A percentile compares a stretch with the other conserved stretches of the same genome.
phyloP scores from a whole-genome alignment of 129 eudicot species.

The Escallonia rubra region DNA sequence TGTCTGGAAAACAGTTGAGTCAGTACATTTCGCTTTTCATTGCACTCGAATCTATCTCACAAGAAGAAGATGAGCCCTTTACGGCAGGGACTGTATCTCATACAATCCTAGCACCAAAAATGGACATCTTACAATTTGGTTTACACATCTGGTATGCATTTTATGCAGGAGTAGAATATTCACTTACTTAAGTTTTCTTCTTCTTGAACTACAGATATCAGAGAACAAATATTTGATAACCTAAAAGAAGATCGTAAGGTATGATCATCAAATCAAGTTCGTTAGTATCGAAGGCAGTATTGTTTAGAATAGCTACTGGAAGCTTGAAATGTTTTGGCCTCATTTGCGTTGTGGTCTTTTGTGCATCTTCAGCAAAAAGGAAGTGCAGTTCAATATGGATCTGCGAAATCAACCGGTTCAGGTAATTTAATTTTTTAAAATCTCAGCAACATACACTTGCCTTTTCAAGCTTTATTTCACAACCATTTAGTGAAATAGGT shows the following conservation, averaged over 20 bases:
- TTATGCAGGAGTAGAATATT: not conserved
- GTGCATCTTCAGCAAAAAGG: conserved; percentile 33
- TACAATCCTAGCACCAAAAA: too few relatives aligned
- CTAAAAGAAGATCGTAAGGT: conserved; percentile 59
- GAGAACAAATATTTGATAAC: conserved; percentile 48
- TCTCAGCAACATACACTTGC: not conserved
- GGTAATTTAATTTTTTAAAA: conserved; percentile 30
- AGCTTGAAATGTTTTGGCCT: not conserved
- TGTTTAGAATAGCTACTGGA: not conserved
- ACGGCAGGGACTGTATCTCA: too few relatives aligned
- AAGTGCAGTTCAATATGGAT: conserved; percentile 61
- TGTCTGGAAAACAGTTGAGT: not conserved
- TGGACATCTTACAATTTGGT: too few relatives aligned
- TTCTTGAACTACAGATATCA: conserved; percentile 40
- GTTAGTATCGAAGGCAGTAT: not conserved
- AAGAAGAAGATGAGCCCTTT: too few relatives aligned
- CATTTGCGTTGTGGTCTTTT: conserved; percentile 11
- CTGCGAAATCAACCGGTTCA: conserved; percentile 59
- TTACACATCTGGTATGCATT: too few relatives aligned
- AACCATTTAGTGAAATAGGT: too few relatives aligned
- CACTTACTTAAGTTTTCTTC: conserved; percentile 5
- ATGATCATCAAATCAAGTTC: conserved; percentile 15
- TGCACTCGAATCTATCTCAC: not conserved
- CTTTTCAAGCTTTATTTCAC: not conserved
- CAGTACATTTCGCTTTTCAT: not conserved